Evolutionary conservation across 441 rosid species (phyloP), one percentile per base, ranked within the genome.

Genomic region (Lepidium campestre): DNA sequence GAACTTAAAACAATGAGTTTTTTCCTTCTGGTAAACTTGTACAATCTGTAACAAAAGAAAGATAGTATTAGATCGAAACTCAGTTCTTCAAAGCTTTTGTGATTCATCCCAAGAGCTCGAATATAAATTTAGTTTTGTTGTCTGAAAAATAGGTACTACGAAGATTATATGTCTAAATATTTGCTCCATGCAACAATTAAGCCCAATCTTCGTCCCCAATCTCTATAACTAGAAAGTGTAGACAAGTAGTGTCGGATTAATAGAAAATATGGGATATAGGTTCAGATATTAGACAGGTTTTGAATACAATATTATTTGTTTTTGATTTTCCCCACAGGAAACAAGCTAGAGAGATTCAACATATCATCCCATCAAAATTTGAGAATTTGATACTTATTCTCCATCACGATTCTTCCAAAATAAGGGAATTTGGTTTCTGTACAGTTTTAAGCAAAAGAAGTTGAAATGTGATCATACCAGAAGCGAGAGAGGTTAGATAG

Each of bases 401-500:
- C 62, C 62, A 57, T 2, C 23, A 39, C 19, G 20, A 23, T 39
- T 39, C 62, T 10, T 57, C 22, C 47, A 10, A 40, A 22, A 57
- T 14, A 57, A 39, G 47, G 23, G 34, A 29, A 23, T 39, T 57
- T 39, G 62, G 62, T 42, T 57, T 10, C 62, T 57, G 62, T 57
- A 57, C 62, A 57, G 6, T 14, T 39, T 57, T 39, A 2, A n/a
- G 62, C 47, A 57, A 37, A 56, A 13, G 3, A 36, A 57, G 34
- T 37, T 37, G 62, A 57, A 57, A 57, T 57, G 36, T 14, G 62
- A 22, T 52, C 40, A 25, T 64, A 54, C 70, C 62, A 65, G 52
- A 32, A n/a, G 14, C 36, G 14, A 57, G 41, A 32, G 45, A 56
- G 20, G 44, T 86, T 75, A 91, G 65, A 86, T 79, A 10, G 97